Conservation (phyloP, 768 basidiomycete genomes). For the Podaxis rugospora region DNA sequence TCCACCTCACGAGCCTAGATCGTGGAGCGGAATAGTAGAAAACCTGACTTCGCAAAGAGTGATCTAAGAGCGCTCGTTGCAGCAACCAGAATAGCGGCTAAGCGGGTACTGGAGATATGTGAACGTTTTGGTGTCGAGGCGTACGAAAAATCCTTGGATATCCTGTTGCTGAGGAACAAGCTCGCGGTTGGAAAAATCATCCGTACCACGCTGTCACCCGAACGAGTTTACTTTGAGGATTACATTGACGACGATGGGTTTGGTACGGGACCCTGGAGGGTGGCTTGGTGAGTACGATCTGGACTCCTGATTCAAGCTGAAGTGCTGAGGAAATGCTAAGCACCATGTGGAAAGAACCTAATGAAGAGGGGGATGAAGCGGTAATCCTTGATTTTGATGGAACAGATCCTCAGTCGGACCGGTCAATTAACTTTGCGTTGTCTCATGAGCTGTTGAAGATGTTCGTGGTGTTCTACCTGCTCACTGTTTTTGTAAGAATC, state of each 20-base stretch:
- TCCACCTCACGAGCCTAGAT: not conserved
- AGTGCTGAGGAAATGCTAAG: constrained; percentile 1
- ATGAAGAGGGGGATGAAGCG: constrained; percentile 18
- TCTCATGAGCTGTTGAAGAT: constrained; percentile 21
- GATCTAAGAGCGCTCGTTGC: constrained; percentile 26
- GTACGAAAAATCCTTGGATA: constrained; percentile 23
- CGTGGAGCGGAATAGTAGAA: constrained; percentile 22
- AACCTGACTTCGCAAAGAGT: constrained; percentile 23
- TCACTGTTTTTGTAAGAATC: constrained; percentile 21
- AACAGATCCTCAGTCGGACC: constrained; percentile 22
- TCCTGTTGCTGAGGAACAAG: constrained; percentile 22
- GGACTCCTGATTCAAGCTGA: not conserved
- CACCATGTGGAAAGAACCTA: constrained; percentile 21
- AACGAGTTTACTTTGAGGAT: constrained; percentile 20
- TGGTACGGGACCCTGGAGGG: constrained; percentile 21
- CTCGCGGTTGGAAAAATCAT: constrained; percentile 25
- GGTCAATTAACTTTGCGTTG: constrained; percentile 20
- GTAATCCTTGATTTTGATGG: constrained; percentile 26
- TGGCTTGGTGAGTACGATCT: constrained; percentile 14
- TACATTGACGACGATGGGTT: constrained; percentile 28
- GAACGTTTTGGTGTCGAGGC: constrained; percentile 20
- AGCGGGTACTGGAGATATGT: constrained; percentile 21
- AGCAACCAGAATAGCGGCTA: constrained; percentile 21
- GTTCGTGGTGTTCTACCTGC: constrained; percentile 22
- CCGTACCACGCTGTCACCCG: constrained; percentile 20